Base-by-base conservation (phyloP, 768 basidiomycete species). In the Trametes villosa region DNA sequence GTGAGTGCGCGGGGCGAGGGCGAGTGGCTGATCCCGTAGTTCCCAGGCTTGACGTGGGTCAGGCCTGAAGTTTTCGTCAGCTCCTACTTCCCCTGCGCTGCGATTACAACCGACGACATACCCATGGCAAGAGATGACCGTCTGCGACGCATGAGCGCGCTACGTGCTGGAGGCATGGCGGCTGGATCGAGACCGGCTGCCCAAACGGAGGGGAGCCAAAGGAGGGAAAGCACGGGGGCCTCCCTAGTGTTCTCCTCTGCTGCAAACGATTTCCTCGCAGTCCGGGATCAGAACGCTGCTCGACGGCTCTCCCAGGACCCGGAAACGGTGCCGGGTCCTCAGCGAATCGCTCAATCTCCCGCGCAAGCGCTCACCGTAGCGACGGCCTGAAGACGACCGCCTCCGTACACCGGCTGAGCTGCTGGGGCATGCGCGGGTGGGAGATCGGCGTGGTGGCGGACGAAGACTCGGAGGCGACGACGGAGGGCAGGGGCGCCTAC, bases 21-120 rank as follows among this genome's bases (percentile, higher is more conserved):
- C 0, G 76, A 70, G 2, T 78, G 68, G 53, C 71, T 67, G 55
- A 80, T 75, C 27, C 83, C 83, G 49, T 87, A 86, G 57, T 78
- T 78, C 15, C 84, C 85, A 4, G 85, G 73, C 64, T 83, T 86
- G 54, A 81, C 79, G 29, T 78, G 76, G 34, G 74, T 70, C 30
- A 73, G 60, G 18, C 75, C 76, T 68, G 68, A 58, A 49, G 20
- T 17, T 18, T 44, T 20, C n/a, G 48, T 48, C 27, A 49, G 29
- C 17, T 34, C 20, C n/a, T n/a, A n/a, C 9, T 29, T 38, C 11
- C 3, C 24, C 33, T 12, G 18, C 0, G 29, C 29, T 18, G 27
- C 22, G 33, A 29, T 0, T 4, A 18, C 13, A n/a, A 63, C 31
- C 42, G 9, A 65, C 2, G 42, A 68, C 74, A 60, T 62, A 77